Base-by-base conservation (phyloP, 1,284 basidiomycete genomes). In the Thelephora terrestris region DNA sequence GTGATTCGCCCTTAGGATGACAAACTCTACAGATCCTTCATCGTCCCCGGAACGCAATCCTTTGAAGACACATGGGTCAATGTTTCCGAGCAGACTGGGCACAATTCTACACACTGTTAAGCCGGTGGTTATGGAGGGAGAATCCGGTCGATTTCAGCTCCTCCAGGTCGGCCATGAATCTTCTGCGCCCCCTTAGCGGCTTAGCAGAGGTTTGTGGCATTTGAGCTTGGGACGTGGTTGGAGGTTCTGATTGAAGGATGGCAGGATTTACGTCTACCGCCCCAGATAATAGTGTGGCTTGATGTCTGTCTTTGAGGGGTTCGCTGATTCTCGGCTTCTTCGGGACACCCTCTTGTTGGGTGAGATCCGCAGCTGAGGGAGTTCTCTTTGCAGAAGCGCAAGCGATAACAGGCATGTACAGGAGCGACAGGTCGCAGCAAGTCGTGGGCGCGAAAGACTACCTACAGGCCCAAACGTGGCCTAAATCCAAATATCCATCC, bases 21-120 rank as follows among this genome's bases (percentile, higher is more conserved):
- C 55, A 29, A 78, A 63, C 47, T 77, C 70, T 27, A 83, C 63
- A 10, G 71, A 68, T 17, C 78, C 78, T 52, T 81, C 79, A 42
- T 81, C 79, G n/a, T 81, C 78, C 20, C 78, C 78, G 21, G 66
- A 43, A n/a, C 62, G 58, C 27, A 78, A 54, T 48, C 62, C 78
- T 79, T 53, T 29, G 47, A 43, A 23, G 9, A 16, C 20, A 17
- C 20, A 21, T 42, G n/a, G 39, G 46, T 23, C 35, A 23, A 43
- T 12, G 7, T 25, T 37, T 32, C 25, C 29, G 43, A 29, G 43
- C 42, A 36, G 21, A 17, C 14, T 39, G 42, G 35, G 32, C 43
- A 24, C 29, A 37, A 42, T 23, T 34, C 16, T 18, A 64, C 71
- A 47, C 51, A 76, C 76, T 64, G 29, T 32, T 32, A 10, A 32